phyloP scores from a whole-genome alignment of 306 rosid species.

The Aeschynomene evenia region DNA sequence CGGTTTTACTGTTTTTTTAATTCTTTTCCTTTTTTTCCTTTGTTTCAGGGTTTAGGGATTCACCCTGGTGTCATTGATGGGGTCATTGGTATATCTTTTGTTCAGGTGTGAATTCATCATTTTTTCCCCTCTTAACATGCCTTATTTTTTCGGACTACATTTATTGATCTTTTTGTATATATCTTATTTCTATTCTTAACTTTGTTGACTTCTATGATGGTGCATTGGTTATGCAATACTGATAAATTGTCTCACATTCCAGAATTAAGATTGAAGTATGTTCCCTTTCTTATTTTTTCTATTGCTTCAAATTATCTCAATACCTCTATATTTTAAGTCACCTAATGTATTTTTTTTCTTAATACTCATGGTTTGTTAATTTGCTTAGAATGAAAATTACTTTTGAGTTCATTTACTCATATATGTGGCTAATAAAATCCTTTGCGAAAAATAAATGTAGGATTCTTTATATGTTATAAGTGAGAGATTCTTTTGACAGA shows the following conservation, averaged over 20 bases:
- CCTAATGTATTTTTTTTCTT: too few relatives aligned
- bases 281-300: constrained; percentile 11
- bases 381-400: constrained; percentile 5
- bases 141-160: background rate
- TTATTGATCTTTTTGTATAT: background rate
- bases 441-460: background rate
- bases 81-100: constrained; percentile 88
- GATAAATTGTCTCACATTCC: constrained; percentile 90
- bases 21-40: background rate
- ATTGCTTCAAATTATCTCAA: background rate
- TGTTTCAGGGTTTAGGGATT: constrained; percentile 84
- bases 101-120: constrained; percentile 61
- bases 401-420: background rate
- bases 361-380: constrained; percentile 1
- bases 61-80: constrained; percentile 92
- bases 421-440: constrained; percentile 8
- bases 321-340: background rate
- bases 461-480: constrained; percentile 1
- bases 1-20: background rate
- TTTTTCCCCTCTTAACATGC: background rate
- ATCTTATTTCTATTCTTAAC: constrained; percentile 11
- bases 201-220: constrained; percentile 18
- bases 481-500: background rate
- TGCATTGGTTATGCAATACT: constrained; percentile 99
- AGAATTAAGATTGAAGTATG: constrained; percentile 82